Evolutionary conservation across 1,284 basidiomycete genomes (phyloP).

Genomic region (Heterobasidion annosum): DNA sequence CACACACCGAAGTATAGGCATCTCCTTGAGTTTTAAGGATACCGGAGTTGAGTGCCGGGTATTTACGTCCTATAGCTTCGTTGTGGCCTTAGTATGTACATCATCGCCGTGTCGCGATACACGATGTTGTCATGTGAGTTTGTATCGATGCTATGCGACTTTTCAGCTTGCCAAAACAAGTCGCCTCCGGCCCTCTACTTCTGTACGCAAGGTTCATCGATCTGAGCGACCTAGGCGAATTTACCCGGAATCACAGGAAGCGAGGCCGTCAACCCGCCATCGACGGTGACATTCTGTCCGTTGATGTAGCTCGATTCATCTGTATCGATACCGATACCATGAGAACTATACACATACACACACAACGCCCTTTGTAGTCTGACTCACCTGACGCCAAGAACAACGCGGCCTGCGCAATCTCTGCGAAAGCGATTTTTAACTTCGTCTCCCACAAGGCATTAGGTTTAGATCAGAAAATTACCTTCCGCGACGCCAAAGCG

Average conservation of each 20-base stretch:
- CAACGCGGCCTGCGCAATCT: conserved; percentile 78
- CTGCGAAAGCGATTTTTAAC: conserved; percentile 21
- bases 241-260: conserved; percentile 66
- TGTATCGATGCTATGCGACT: no score
- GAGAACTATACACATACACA: not conserved
- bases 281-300: conserved; percentile 81
- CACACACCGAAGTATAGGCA: no score
- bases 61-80: no score
- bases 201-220: not conserved
- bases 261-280: conserved; percentile 76
- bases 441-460: not conserved
- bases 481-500: conserved; percentile 77
- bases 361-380: not conserved
- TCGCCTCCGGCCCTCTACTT: no score
- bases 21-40: no score
- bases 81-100: no score
- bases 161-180: no score
- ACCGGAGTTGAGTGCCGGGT: no score
- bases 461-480: conserved; percentile 17
- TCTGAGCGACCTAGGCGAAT: conserved; percentile 24
- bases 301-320: conserved; percentile 92
- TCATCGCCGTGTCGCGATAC: no score
- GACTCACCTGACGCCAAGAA: conserved; percentile 80
- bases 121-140: no score
- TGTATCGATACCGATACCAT: conserved; percentile 18